Base-by-base conservation (phyloP, 2,329 filamentous ascomycete genomes). In the Hymenoscyphus linearis region DNA sequence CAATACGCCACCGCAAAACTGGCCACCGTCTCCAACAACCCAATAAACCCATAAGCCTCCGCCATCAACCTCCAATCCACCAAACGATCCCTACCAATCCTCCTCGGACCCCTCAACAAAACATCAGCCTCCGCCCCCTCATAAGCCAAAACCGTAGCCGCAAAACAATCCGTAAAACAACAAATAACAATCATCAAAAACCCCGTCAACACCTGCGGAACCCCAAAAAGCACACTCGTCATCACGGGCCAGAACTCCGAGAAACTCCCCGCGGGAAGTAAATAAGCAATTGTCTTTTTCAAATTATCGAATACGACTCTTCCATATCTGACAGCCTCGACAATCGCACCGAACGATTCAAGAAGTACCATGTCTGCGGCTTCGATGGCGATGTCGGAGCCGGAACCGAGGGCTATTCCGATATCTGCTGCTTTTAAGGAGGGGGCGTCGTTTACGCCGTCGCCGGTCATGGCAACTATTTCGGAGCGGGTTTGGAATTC, bases 81-180 rank as follows among this genome's bases (percentile, higher is more conserved):
- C 1, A 93, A 82, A 0, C 85, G 83, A 70, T 91, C 88, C 58
- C 84, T 86, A 69, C 85, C 86, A 2, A 85, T 81, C 64, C 87
- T 83, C 47, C 90, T 82, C 0, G 89, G 89, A 56, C 81, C 83
- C 2, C 88, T 85, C 31, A 85, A 77, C 9, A 93, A 81, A 0
- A 93, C 84, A 66, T 93, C 89, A 0, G 87, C 86, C 73, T 93
- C 90, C 0, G 89, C 88, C 53, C 85, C 82, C 71, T 93, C 90
- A 70, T 90, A 92, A 0, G 89, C 89, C 7, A 93, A 80, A 1
- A 86, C 84, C 0, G 88, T 89, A 0, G 90, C 87, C 1, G 87
- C 87, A 6, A 83, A 82, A 65, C 87, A 90, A 71, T 93, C 90
- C 13, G 89, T 93, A 74, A 92, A 90, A 72, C 88, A 90, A 70